These are phyloP conservation scores for Rhizodiscina lignyota DNA, from an alignment of 495 filamentous ascomycete genomes.

Conservation along the genomic window DNA sequence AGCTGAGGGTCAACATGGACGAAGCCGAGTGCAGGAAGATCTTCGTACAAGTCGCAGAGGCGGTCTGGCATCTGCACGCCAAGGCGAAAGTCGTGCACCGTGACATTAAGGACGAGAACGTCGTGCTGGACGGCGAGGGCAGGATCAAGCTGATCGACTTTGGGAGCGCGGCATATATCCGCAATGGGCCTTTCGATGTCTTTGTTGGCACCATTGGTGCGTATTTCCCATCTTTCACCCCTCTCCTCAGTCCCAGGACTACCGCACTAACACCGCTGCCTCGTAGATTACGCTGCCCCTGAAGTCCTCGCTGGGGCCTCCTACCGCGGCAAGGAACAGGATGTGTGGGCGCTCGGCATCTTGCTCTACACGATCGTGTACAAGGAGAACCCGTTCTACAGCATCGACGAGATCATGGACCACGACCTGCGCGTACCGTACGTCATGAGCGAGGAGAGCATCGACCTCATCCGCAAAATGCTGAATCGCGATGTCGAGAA, in stretches of 20 bases:
- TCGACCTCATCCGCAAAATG: constrained; percentile 80
- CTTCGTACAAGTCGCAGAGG: constrained; percentile 79
- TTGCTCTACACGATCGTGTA: constrained; percentile 96
- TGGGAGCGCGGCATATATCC: constrained; percentile 94
- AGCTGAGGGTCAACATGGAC: constrained; percentile 91
- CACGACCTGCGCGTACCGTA: constrained; percentile 86
- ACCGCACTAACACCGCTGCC: neutral
- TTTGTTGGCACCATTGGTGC: constrained; percentile 97
- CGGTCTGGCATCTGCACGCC: constrained; percentile 80
- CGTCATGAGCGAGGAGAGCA: constrained; percentile 77
- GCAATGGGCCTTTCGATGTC: constrained; percentile 94
- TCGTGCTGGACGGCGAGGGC: constrained; percentile 87
- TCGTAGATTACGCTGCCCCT: constrained; percentile 83
- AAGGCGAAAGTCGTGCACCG: constrained; percentile 88
- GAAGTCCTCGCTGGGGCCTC: constrained; percentile 89
- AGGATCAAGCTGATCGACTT: constrained; percentile 97
- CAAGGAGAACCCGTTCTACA: constrained; percentile 99
- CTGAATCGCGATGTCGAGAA: constrained; percentile 74
- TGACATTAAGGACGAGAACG: constrained; percentile 98
- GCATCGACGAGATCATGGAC: constrained; percentile 97
- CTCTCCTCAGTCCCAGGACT: neutral
- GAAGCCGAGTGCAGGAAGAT: constrained; percentile 87
- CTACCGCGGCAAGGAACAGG: constrained; percentile 92
- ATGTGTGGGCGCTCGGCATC: constrained; percentile 97
- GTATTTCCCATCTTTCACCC: constrained; percentile 13